phyloP scores from a whole-genome alignment of 371 early-diverging fungal species.

The Circinella minor region DNA sequence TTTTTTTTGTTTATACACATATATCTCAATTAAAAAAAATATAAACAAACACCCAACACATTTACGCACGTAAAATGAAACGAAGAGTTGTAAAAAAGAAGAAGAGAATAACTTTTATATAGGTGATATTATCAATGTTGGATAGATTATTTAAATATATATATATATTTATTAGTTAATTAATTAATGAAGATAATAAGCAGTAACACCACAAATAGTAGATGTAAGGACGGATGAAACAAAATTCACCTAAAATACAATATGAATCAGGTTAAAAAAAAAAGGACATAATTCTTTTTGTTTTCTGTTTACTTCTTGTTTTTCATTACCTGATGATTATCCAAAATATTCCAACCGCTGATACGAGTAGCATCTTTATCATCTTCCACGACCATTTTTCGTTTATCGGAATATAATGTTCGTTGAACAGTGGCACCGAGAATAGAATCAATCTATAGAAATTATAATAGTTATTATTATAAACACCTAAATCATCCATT shows the following conservation, averaged over 20 bases:
- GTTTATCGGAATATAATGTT: constrained; percentile 67
- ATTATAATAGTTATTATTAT: neutral
- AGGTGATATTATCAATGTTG: too few species aligned
- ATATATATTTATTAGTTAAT: neutral
- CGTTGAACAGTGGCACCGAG: constrained; percentile 86
- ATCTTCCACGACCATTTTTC: constrained; percentile 56
- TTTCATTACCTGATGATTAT: constrained; percentile 74
- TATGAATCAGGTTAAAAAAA: too few species aligned
- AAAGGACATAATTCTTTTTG: too few species aligned
- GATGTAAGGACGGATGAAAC: constrained; percentile 28
- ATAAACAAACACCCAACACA: too few species aligned
- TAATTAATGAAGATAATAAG: constrained; percentile 16
- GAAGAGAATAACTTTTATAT: neutral
- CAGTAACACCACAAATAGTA: constrained; percentile 22
- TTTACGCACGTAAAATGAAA: too few species aligned
- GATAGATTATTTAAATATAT: too few species aligned
- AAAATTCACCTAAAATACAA: constrained; percentile 23
- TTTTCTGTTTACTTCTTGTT: too few species aligned
- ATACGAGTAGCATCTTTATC: constrained; percentile 53
- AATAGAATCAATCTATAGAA: constrained; percentile 73
- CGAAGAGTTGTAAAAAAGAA: neutral
- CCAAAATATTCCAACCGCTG: constrained; percentile 71
- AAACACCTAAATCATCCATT: neutral
- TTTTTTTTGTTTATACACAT: neutral
- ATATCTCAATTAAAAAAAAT: constrained; percentile 5